Evolutionary conservation across 257 asterid genomes (phyloP).

Genomic region (Rehmannia glutinosa): DNA sequence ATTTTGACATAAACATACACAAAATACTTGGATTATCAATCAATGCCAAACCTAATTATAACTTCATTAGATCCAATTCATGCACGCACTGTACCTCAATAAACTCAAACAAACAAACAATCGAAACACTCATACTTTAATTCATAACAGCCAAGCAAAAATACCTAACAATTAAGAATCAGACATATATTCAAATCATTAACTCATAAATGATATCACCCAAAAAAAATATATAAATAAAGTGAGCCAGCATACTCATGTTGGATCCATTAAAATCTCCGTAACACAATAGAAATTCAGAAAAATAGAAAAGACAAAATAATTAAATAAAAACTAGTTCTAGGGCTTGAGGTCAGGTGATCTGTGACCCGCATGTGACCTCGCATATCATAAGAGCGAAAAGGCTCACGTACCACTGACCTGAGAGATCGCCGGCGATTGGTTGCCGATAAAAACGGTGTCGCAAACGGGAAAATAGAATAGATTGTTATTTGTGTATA

Average conservation of each 20-base stretch:
- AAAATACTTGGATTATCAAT: neutral
- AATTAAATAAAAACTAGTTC: neutral
- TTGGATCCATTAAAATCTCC: constrained; percentile 13
- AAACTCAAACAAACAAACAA: constrained; percentile 12
- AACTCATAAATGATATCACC: neutral
- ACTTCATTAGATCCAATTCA: constrained; percentile 28
- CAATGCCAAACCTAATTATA: constrained; percentile 6
- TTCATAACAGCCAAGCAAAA: constrained; percentile 2
- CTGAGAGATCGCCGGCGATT: constrained; percentile 33
- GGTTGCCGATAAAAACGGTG: constrained; percentile 13
- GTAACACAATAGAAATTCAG: neutral
- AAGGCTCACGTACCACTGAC: constrained; percentile 27
- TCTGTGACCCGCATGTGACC: constrained; percentile 24
- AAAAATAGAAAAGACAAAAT: neutral
- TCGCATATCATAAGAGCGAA: neutral
- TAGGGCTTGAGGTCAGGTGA: constrained; percentile 34
- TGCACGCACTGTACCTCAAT: constrained; percentile 14
- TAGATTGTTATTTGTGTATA: neutral
- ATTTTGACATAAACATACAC: neutral
- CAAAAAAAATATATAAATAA: neutral
- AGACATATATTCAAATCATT: neutral
- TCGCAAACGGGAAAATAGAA: neutral
- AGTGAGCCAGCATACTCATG: neutral
- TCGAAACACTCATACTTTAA: constrained; percentile 2
- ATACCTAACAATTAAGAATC: neutral